A percentile compares a stretch with the other conserved stretches of the same genome.
phyloP scores from a whole-genome alignment of 306 rosid species.

The Nissolia schottii region DNA sequence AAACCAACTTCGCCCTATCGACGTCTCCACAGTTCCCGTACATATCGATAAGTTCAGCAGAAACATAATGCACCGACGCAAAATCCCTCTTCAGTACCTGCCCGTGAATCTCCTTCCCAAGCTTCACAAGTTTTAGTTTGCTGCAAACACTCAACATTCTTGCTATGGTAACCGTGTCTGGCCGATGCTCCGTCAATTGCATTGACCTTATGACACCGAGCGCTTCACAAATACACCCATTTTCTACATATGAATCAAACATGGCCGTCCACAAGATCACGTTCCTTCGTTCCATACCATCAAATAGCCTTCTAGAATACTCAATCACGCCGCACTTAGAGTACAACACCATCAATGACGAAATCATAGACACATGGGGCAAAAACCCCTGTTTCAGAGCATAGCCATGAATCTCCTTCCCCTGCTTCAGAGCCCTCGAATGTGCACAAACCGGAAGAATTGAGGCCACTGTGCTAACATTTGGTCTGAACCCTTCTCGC shows the following conservation, averaged over 20 bases:
- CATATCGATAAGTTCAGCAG: slow-evolving; percentile 53
- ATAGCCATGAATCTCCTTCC: slow-evolving; percentile 80
- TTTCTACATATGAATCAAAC: slow-evolving; percentile 58
- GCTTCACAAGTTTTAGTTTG: slow-evolving; percentile 43
- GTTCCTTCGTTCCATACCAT: slow-evolving; percentile 49
- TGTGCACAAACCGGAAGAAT: slow-evolving; percentile 64
- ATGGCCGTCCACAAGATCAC: slow-evolving; percentile 74
- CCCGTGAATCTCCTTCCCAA: slow-evolving; percentile 76
- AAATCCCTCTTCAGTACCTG: slow-evolving; percentile 59
- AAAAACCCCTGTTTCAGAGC: slow-evolving; percentile 56
- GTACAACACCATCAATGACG: slow-evolving; percentile 73
- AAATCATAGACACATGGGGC: slow-evolving; percentile 55
- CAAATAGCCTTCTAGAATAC: slow-evolving; percentile 47
- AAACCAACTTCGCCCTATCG: slow-evolving; percentile 46
- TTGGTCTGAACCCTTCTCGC: slow-evolving; percentile 67
- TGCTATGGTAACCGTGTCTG: slow-evolving; percentile 56
- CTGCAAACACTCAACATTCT: slow-evolving; percentile 56
- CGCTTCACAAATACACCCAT: slow-evolving; percentile 37
- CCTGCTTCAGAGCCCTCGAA: slow-evolving; percentile 45
- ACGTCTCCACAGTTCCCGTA: slow-evolving; percentile 56
- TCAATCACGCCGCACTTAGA: slow-evolving; percentile 57
- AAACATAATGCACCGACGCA: slow-evolving; percentile 49
- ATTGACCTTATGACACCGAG: slow-evolving; percentile 52
- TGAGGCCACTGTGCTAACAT: slow-evolving; percentile 50
- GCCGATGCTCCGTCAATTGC: slow-evolving; percentile 57